These are phyloP conservation scores for Suillus alpinus DNA, from an alignment of 768 basidiomycete species.

Conservation along the genomic window DNA sequence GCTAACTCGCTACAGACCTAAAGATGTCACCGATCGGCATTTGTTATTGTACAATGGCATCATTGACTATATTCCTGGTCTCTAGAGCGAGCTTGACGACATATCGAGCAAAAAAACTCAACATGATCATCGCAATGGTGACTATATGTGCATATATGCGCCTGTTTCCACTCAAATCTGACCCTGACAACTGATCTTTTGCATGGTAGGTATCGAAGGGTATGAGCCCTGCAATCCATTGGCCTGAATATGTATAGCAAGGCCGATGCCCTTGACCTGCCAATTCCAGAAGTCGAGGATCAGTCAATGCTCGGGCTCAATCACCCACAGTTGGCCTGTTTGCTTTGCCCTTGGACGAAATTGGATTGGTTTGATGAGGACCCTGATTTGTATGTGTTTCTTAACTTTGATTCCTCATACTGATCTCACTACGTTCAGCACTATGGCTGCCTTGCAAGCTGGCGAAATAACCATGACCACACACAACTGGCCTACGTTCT, in stretches of 20 bases:
- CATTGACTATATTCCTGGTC: background rate
- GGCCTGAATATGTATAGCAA: background rate
- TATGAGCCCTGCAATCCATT: constrained; percentile 1
- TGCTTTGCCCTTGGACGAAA: constrained; percentile 1
- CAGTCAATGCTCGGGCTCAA: constrained; percentile 3
- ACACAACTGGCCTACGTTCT: constrained; percentile 4
- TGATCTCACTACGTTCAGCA: background rate
- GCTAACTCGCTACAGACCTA: background rate
- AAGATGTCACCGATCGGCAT: background rate
- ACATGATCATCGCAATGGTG: background rate
- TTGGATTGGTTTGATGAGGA: background rate
- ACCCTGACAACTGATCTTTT: background rate
- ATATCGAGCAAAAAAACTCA: background rate
- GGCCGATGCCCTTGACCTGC: background rate
- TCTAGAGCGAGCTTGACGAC: background rate
- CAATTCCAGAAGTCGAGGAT: background rate
- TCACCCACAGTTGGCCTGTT: background rate
- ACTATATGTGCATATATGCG: constrained; percentile 1
- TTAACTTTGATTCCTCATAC: background rate
- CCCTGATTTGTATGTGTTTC: background rate
- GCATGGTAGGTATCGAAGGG: background rate
- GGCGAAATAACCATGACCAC: background rate
- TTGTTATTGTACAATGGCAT: background rate
- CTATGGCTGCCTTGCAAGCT: constrained; percentile 1
- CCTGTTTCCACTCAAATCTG: background rate